A percentile compares a stretch with the other conserved stretches of the same genome.
phyloP scores from a whole-genome alignment of 1,284 basidiomycete genomes.

The Ganoderma lingzhi region DNA sequence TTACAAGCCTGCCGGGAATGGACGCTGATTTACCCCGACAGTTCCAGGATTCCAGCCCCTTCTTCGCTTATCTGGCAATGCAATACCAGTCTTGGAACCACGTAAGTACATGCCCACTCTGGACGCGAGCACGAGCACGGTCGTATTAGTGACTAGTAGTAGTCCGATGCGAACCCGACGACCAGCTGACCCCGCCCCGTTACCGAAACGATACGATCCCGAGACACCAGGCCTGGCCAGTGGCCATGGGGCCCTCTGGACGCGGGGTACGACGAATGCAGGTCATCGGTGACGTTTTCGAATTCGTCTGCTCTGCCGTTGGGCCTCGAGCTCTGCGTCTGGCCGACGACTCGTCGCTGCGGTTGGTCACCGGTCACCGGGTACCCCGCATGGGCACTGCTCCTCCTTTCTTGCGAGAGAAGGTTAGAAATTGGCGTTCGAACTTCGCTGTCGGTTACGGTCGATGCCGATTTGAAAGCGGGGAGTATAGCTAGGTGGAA shows the following conservation, averaged over 20 bases:
- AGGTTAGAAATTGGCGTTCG: not conserved
- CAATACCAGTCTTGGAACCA: not conserved
- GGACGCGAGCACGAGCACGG: not conserved
- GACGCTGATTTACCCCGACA: not conserved
- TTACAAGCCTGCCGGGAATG: not conserved
- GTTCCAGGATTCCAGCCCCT: not conserved
- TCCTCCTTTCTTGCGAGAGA: constrained; percentile 2
- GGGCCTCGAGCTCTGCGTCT: not conserved
- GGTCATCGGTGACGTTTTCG: constrained; percentile 2
- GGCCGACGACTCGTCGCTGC: not conserved
- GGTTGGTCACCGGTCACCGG: not conserved
- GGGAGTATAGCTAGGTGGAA: too few relatives aligned
- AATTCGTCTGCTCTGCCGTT: not conserved
- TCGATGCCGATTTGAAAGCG: too few relatives aligned
- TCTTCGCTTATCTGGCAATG: not conserved
- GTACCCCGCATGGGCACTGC: not conserved
- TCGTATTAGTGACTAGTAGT: not conserved
- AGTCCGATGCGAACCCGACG: not conserved
- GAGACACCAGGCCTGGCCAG: not conserved
- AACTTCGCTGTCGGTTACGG: not conserved
- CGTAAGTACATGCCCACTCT: not conserved
- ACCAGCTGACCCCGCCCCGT: not conserved
- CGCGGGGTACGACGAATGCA: not conserved
- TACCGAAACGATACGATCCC: not conserved
- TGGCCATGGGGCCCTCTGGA: not conserved